Conservation (phyloP, 495 filamentous ascomycete genomes). For the Astrothelium subdiscretum region DNA sequence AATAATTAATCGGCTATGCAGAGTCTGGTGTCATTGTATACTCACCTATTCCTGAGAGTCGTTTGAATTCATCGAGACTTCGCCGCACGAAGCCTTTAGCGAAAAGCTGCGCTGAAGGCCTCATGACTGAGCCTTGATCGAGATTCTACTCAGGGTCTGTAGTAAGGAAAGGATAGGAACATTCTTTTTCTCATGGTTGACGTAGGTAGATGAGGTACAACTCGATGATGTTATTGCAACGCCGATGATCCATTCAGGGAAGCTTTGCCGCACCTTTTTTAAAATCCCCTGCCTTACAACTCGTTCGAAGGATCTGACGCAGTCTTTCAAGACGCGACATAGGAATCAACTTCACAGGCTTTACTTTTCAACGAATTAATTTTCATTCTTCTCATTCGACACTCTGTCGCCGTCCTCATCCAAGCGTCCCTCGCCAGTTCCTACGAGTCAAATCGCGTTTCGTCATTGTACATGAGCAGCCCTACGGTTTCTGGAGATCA, state of each 20-base stretch:
- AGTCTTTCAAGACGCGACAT: too few species aligned
- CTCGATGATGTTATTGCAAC: not conserved
- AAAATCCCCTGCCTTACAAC: too few species aligned
- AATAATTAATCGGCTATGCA: conserved; percentile 5
- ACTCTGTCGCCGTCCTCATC: not conserved
- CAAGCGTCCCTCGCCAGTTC: not conserved
- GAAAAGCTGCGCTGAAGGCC: conserved; percentile 32
- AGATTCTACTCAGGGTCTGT: not conserved
- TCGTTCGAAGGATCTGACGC: too few species aligned
- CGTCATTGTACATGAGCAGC: not conserved
- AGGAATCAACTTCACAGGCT: too few species aligned
- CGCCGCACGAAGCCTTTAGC: conserved; percentile 48
- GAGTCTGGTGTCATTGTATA: not conserved
- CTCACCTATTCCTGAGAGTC: conserved; percentile 47
- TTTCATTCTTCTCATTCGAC: not conserved
- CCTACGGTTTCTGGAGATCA: not conserved
- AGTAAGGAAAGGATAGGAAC: too few species aligned
- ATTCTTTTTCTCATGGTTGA: not conserved
- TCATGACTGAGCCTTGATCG: conserved; percentile 7
- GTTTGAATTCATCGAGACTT: conserved; percentile 53
- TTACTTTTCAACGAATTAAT: not conserved
- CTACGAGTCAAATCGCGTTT: not conserved
- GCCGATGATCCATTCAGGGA: not conserved
- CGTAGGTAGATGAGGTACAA: not conserved
- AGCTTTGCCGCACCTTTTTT: not conserved